Evolutionary conservation across 2,329 filamentous ascomycete species (phyloP), one percentile per base, ranked within the genome.

Genomic region (Aspergillus arachidicola): DNA sequence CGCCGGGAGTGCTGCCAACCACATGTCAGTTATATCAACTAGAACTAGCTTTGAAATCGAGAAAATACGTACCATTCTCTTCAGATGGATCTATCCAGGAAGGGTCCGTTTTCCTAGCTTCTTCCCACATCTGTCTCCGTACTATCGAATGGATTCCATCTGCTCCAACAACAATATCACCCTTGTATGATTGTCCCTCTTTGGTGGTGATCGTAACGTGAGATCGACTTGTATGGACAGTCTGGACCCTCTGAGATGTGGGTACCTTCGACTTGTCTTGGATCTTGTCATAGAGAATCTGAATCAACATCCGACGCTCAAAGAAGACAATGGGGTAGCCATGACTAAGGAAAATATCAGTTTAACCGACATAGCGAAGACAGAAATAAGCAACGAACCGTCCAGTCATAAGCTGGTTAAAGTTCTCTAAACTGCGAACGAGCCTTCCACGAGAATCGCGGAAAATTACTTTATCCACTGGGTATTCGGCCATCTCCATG

Each of bases 111-210:
- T 32, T 2, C 50, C 53, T 23, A n/a, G 38, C 59, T 48, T 48
- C 45, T 28, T 48, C 23, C 45, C 45, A 48, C 28, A 57, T 55
- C 45, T 61, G 50, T n/a, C 16, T 19, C 7, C 53, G 21, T 6
- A 60, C 53, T 2, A 19, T 34, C 3, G 38, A 48, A 23, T 55
- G 53, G 11, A 56, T 36, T 4, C 53, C 59, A 30, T 61, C 59
- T 14, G 59, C 34, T 16, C 59, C 59, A 16, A 57, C n/a, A 4
- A 61, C 5, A 43, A 61, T 50, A 38, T 53, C 53, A 7, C 43
- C 59, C 11, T 6, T 32, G 9, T 56, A 57, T 2, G 21, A n/a
- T 4, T 50, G 30, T 0, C 59, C 59, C 2, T 48, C 53, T 12
- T 14, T 16, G 5, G 59, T 60, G 28, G 14, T 19, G 14, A 51